Evolutionary conservation across 1,284 basidiomycete species (phyloP), one percentile per base, ranked within the genome.

Genomic region (Amylostereum areolatum): DNA sequence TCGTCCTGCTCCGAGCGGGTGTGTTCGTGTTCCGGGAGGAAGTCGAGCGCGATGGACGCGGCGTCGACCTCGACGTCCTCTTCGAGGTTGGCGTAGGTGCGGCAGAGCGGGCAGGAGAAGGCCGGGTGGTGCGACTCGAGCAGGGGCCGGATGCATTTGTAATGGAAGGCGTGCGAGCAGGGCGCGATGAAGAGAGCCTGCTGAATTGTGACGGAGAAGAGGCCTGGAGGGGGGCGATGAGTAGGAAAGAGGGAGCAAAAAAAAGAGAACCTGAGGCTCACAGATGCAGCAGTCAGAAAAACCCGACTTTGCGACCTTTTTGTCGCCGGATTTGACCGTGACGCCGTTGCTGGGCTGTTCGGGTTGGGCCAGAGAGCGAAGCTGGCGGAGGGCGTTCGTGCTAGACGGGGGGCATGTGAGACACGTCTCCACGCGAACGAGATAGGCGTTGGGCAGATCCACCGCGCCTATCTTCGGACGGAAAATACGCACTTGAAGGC

Each of bases 161-260:
- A 98, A 70, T 97, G 96, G 74, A 97, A 97, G 0, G 95, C 87
- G 68, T 98, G 96, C 5, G 92, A 96, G 66, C 92, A 95, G 0
- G 92, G 92, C 31, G 95, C 94, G 63, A 99, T 96, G 72, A 99
- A 99, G 28, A 99, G 80, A 0, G 94, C 90, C 69, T 99, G 96
- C 55, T 89, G 92, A 58, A 98, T 95, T 0, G 91, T 90, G 4
- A 99, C 94, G 4, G 85, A 77, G 71, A 97, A 98, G 18, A 99
- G 76, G 64, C 88, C 88, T 91, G 54, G 34, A 39, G 32, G 6
- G 12, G 12, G 12, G 5, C n/a, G 12, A 39, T 5, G 12, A 25
- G 37, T 27, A 18, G 33, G 43, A 46, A 28, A 18, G 45, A 36
- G 18, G 18, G 24, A 6, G 41, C 11, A 1, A 5, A 46, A 6